A percentile compares a stretch with the other conserved stretches of the same genome.
Conservation (phyloP, 176 grass and related monocot species). For the Musa acuminata region DNA sequence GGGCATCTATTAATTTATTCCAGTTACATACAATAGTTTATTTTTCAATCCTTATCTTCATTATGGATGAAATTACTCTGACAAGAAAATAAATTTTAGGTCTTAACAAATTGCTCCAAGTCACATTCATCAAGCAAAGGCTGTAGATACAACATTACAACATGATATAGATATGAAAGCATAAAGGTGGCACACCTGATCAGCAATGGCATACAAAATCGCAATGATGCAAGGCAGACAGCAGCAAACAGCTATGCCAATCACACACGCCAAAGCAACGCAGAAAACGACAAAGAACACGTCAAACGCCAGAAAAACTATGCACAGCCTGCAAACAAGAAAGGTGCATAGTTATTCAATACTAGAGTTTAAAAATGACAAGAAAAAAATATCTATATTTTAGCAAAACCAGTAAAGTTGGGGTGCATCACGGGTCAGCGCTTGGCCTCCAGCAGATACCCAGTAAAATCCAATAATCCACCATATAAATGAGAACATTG, state of each 20-base stretch:
- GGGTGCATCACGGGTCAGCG: conserved; percentile 57
- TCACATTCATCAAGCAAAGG: too few species aligned
- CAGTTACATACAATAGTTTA: too few species aligned
- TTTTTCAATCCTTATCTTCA: too few species aligned
- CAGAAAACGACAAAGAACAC: conserved; percentile 99
- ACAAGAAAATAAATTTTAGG: too few species aligned
- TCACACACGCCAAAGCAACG: conserved; percentile 78
- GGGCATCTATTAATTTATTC: too few species aligned
- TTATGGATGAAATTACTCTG: too few species aligned
- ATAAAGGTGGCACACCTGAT: conserved; percentile 50
- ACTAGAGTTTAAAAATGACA: neutral
- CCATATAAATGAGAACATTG: conserved; percentile 99
- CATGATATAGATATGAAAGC: too few species aligned
- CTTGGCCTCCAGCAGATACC: conserved; percentile 78
- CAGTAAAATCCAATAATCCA: conserved; percentile 97
- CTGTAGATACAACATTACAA: too few species aligned
- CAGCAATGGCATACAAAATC: conserved; percentile 82
- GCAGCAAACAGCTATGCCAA: conserved; percentile 96
- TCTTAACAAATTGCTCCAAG: too few species aligned
- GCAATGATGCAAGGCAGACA: conserved; percentile 98
- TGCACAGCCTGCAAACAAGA: conserved; percentile 59
- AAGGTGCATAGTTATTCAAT: neutral
- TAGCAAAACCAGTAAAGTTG: conserved; percentile 88
- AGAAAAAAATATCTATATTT: conserved; percentile 17
- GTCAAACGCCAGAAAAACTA: conserved; percentile 95